Base-by-base conservation (phyloP, 352 stramenopile genomes). In the Elongisporangium undulatum region DNA sequence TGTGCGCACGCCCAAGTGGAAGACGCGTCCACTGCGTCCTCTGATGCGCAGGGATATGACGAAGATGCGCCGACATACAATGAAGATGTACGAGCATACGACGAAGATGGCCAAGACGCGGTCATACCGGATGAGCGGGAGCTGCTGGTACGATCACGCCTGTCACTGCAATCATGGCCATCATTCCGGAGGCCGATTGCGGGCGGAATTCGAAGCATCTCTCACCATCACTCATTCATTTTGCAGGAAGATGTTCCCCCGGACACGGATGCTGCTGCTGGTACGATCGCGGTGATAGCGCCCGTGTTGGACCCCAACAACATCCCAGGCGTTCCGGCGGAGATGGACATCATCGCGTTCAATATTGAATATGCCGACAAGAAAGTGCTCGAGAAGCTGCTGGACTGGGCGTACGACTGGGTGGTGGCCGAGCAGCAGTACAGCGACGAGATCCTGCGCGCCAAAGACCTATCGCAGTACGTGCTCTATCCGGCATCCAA, bases 351-450 rank as follows among this genome's bases (percentile, higher is more conserved):
- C 50, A 56, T 74, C 17, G 76, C 78, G 13, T 90, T 90, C 60
- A 79, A 82, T 53, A 64, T 79, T 34, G 75, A 85, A 20, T 81
- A 70, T 39, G 78, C 80, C 4, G 72, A 90, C 26, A 71, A 68
- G 41, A 54, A 67, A 26, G 64, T 83, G 19, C 70, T 90, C 17
- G 64, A 74, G 29, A 64, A 67, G 19, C 72, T 90, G 24, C 69
- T 90, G 20, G 78, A 88, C 41, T 90, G 78, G 78, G 75, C 80
- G 13, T 90, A 90, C 62, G 68, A 79, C 56, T 66, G 71, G 58
- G 69, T 79, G 15, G 76, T 69, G 6, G 52, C 49, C 24, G 58
- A 72, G 19, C 79, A 70, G 6, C 55, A 60, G 10, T 77, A 82
- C 51, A 54, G 64, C 3, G 80, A 90, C 66, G 71, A 67, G 17